Evolutionary conservation across 305 asterid species (phyloP).

Genomic region (Ilex paraguariensis): DNA sequence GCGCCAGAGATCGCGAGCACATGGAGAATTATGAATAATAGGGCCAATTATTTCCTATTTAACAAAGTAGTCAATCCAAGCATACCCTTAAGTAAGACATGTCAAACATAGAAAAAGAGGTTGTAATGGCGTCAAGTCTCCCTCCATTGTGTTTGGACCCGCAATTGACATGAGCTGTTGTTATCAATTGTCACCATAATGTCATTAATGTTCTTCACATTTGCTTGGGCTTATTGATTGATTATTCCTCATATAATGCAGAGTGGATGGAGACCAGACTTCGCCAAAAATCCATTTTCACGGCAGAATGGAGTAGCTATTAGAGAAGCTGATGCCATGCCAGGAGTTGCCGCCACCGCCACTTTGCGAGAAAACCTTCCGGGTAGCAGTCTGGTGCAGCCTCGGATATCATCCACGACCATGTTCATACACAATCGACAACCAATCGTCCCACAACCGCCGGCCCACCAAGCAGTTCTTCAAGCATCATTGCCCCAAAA

Average conservation of each 20-base stretch:
- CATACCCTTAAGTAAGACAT: too few species aligned
- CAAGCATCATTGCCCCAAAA: constrained; percentile 36
- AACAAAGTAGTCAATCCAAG: too few species aligned
- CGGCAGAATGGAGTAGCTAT: constrained; percentile 35
- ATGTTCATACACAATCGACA: constrained; percentile 34
- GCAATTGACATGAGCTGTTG: too few species aligned
- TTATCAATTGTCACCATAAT: too few species aligned
- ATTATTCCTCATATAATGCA: constrained; percentile 34
- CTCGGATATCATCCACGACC: constrained; percentile 25
- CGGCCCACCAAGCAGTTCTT: constrained; percentile 11
- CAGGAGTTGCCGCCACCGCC: constrained; percentile 12
- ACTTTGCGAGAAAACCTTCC: constrained; percentile 18
- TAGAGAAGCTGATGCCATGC: constrained; percentile 21
- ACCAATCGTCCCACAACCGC: constrained; percentile 17
- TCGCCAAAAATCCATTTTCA: constrained; percentile 75
- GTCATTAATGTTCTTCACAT: not conserved
- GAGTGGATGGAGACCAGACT: constrained; percentile 63
- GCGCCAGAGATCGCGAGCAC: too few species aligned
- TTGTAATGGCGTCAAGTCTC: too few species aligned
- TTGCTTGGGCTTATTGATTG: constrained; percentile 2
- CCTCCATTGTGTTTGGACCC: not conserved
- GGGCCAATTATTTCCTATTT: too few species aligned
- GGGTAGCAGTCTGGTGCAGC: constrained; percentile 17
- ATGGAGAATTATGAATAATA: too few species aligned
- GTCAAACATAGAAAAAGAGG: too few species aligned